Evolutionary conservation across 192 early-diverging fungal genomes (phyloP).

Genomic region (Backusella psychrophila): DNA sequence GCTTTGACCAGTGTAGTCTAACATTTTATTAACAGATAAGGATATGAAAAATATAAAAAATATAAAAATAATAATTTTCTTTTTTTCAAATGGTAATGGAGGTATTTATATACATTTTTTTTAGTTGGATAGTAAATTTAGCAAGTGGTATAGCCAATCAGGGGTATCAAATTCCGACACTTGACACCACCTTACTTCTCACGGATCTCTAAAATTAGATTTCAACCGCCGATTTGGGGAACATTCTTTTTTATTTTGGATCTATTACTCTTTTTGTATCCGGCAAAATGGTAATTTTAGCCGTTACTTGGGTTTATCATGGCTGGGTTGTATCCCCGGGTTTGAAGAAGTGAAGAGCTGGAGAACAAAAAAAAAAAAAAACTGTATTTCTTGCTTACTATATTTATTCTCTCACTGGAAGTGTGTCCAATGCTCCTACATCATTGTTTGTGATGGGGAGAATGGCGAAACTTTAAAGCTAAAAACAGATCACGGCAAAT

Average conservation of each 20-base stretch:
- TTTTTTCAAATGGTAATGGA: neutral
- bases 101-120: constrained; percentile 5
- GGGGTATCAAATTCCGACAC: neutral
- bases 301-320: neutral
- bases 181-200: constrained; percentile 5
- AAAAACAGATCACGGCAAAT: neutral
- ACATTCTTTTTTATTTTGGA: neutral
- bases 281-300: constrained; percentile 3
- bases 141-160: neutral
- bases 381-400: neutral
- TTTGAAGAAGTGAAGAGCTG: neutral
- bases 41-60: neutral
- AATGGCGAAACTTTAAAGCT: neutral
- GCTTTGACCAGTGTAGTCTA: neutral
- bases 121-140: constrained; percentile 4
- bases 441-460: neutral
- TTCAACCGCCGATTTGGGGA: neutral
- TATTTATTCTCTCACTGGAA: neutral
- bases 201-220: constrained; percentile 8
- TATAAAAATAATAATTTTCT: neutral
- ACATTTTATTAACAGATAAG: neutral
- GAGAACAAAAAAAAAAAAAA: neutral
- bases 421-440: neutral
- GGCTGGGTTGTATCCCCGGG: neutral
- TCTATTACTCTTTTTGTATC: neutral